A percentile compares a stretch with the other conserved stretches of the same genome.
Evolutionary conservation across 2,329 filamentous ascomycete species (phyloP).

Genomic region (Clonostachys byssicola): DNA sequence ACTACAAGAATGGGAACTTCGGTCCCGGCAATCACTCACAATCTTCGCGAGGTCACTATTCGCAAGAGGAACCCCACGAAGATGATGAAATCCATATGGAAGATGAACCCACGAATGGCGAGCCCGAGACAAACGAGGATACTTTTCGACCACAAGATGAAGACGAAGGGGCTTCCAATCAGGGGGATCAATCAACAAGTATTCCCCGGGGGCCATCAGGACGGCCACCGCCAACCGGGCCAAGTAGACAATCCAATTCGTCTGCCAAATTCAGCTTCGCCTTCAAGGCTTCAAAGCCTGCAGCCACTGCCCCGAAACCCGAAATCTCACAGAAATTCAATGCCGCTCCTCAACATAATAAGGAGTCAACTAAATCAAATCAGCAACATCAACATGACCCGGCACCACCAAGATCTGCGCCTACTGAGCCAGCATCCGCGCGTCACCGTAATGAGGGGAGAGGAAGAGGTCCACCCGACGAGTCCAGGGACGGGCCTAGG

Average conservation of each 20-base stretch:
- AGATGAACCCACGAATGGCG: no score
- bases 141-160: no score
- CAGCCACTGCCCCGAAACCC: constrained; percentile 53
- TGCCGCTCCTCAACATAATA: constrained; percentile 48
- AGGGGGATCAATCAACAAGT: no score
- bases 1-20: no score
- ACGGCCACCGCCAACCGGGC: constrained; percentile 48
- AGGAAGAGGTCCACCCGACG: background rate
- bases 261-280: constrained; percentile 84
- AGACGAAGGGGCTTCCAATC: no score
- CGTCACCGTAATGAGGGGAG: constrained; percentile 29
- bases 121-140: no score
- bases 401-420: constrained; percentile 43
- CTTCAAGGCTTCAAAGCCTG: constrained; percentile 69
- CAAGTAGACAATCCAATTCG: constrained; percentile 41
- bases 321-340: constrained; percentile 69
- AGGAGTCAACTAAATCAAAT: constrained; percentile 4
- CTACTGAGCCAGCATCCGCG: constrained; percentile 49
- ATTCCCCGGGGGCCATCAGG: constrained; percentile 48
- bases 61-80: no score
- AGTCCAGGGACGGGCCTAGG: constrained; percentile 14
- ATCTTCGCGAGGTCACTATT: no score
- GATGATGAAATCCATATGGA: no score
- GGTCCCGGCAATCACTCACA: no score
- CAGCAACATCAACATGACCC: constrained; percentile 23